Evolutionary conservation across 768 basidiomycete genomes (phyloP).

Genomic region (Grammothele lineata): DNA sequence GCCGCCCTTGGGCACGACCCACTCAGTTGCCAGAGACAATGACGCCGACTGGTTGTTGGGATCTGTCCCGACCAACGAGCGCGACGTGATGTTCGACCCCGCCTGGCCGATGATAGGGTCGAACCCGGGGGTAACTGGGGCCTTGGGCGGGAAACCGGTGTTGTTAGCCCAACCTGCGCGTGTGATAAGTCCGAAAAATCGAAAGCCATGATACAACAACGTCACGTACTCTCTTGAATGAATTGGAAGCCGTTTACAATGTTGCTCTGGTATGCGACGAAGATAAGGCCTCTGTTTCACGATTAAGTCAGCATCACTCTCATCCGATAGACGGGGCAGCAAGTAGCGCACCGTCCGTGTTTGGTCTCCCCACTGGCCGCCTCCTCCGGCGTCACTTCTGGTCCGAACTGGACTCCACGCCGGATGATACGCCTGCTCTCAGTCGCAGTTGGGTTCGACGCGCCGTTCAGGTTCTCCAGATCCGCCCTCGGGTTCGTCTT

Average conservation of each 20-base stretch:
- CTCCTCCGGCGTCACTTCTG: conserved; percentile 43
- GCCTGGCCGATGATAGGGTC: conserved; percentile 44
- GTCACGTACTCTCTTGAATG: conserved; percentile 24
- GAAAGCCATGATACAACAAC: no score
- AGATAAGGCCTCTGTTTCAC: conserved; percentile 7
- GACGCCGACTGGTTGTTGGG: conserved; percentile 13
- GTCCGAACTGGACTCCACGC: conserved; percentile 48
- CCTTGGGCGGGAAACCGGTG: conserved; percentile 28
- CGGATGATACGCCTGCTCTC: conserved; percentile 38
- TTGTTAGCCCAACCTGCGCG: conserved; percentile 24
- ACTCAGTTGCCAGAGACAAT: conserved; percentile 18
- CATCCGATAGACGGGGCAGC: no score
- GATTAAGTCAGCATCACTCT: no score
- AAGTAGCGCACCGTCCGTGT: conserved; percentile 30
- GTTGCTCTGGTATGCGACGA: conserved; percentile 29
- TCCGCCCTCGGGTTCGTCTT: conserved; percentile 28
- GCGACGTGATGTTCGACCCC: not conserved
- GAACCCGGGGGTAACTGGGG: conserved; percentile 31
- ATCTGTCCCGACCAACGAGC: conserved; percentile 20
- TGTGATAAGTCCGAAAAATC: no score
- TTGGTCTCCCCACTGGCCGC: conserved; percentile 31
- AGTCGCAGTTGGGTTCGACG: conserved; percentile 1
- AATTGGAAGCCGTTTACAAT: conserved; percentile 30
- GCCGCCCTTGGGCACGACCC: conserved; percentile 26
- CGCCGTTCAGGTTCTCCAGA: conserved; percentile 7